These are phyloP conservation scores for Lagerstroemia speciosa DNA, from an alignment of 345 rosid species.

Conservation along the genomic window DNA sequence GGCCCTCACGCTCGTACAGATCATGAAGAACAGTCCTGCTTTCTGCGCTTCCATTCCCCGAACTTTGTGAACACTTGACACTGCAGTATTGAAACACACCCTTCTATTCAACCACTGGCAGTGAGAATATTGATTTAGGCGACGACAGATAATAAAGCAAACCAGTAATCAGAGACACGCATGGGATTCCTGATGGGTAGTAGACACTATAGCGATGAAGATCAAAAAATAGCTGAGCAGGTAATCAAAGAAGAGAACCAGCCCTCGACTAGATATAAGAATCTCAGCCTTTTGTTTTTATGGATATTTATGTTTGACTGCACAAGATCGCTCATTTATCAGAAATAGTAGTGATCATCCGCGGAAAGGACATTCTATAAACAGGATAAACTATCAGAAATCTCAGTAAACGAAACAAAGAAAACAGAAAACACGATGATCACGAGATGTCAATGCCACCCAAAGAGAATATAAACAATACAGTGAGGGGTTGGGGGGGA, in stretches of 20 bases:
- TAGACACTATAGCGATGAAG: neutral
- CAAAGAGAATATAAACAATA: neutral
- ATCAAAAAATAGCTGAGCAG: neutral
- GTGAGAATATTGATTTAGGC: neutral
- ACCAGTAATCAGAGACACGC: neutral
- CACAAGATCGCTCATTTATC: neutral
- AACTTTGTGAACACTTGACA: constrained; percentile 56
- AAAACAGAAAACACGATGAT: neutral
- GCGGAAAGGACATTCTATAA: too few relatives aligned
- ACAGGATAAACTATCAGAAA: too few relatives aligned
- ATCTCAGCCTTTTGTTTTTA: neutral
- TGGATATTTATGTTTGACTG: neutral
- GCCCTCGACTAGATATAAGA: neutral
- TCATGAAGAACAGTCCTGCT: constrained; percentile 79
- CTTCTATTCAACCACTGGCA: neutral
- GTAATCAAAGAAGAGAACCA: neutral
- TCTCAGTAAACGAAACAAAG: too few relatives aligned
- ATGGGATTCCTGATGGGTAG: neutral
- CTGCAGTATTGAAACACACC: constrained; percentile 21
- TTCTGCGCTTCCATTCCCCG: constrained; percentile 45
- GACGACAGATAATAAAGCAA: neutral
- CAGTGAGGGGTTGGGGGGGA: neutral
- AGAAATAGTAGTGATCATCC: neutral
- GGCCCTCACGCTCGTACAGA: constrained; percentile 85
- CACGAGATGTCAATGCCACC: neutral